Percentiles rank a stretch among this genome's conserved stretches.
phyloP scores from a whole-genome alignment of 2,329 filamentous ascomycete genomes.

The Ophiocordyceps polyrhachis-furcata region DNA sequence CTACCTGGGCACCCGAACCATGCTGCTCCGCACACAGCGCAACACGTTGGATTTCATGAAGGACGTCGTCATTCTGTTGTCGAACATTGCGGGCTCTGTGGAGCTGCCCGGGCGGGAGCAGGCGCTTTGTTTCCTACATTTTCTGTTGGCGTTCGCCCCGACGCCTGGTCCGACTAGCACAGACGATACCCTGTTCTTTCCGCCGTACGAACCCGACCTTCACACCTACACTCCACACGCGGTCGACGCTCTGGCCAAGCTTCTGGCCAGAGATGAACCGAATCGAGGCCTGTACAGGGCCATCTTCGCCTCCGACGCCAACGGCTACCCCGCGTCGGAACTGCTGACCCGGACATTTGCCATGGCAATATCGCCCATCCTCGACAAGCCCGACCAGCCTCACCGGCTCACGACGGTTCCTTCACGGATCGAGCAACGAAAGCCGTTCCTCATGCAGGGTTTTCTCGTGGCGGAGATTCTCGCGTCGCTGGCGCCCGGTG shows the following conservation, averaged over 20 bases:
- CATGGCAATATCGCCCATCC: conserved; percentile 68
- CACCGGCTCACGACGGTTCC: conserved; percentile 41
- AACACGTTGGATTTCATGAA: conserved; percentile 97
- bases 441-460: conserved; percentile 81
- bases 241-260: conserved; percentile 76
- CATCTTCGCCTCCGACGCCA: conserved; percentile 59
- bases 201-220: conserved; percentile 58
- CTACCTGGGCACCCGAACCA: conserved; percentile 74
- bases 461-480: conserved; percentile 81
- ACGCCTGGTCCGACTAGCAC: conserved; percentile 44
- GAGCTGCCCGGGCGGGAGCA: conserved; percentile 76
- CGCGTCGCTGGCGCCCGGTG: conserved; percentile 50
- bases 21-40: conserved; percentile 61
- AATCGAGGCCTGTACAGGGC: conserved; percentile 71
- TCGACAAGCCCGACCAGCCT: conserved; percentile 37
- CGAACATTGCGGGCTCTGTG: conserved; percentile 67
- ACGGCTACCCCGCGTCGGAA: conserved; percentile 48
- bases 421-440: conserved; percentile 60
- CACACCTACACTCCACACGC: conserved; percentile 83
- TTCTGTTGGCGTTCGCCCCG: conserved; percentile 79
- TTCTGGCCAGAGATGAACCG: conserved; percentile 82
- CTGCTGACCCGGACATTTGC: conserved; percentile 76
- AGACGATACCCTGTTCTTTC: conserved; percentile 50
- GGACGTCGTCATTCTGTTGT: conserved; percentile 73
- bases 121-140: conserved; percentile 68